Evolutionary conservation across 495 filamentous ascomycete genomes (phyloP), one percentile per base, ranked within the genome.

Genomic region (Xylaria cubensis): DNA sequence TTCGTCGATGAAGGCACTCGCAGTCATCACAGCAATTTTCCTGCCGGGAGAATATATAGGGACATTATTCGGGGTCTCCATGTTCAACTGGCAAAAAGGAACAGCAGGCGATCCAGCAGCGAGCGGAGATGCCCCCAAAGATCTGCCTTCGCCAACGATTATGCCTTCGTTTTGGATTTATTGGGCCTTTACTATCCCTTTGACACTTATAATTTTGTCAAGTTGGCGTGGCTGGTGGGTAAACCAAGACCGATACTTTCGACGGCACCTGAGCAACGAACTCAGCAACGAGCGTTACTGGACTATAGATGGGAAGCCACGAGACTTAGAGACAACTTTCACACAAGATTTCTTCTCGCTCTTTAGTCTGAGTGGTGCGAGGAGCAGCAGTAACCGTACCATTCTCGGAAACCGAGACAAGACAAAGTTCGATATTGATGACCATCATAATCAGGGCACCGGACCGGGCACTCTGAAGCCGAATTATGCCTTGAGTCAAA

Each of bases 151-250:
- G 15, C 76, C 73, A 4, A 70, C 78, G 15, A 70, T 78, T 24
- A 79, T 76, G 71, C 75, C 78, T 15, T 76, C 73, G 0, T 81
- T 81, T 70, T 81, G 79, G 79, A 78, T 81, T 7, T 81, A 81
- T 62, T 81, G 78, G 76, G 76, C 78, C 19, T 73, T 80, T 48
- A 76, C 76, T 0, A 73, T 81, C 15, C 79, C 79, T 2, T 70
- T 81, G 51, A 81, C 78, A 1, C 36, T 78, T n/a, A 8, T 78
- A 19, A 80, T 81, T 48, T 74, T 81, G 26, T 58, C 73, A 10
- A 67, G 9, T 1, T 81, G 79, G 79, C 79, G 79, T 13, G 76
- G 75, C 32, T 81, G 79, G 79, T 81, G 79, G 79, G 79, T 81
- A 3, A 76, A 75, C 41, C 79, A 81, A 44, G 79, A 81, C 58